Conservation (phyloP, 2,329 filamentous ascomycete genomes). For the Penicillium glabrum region DNA sequence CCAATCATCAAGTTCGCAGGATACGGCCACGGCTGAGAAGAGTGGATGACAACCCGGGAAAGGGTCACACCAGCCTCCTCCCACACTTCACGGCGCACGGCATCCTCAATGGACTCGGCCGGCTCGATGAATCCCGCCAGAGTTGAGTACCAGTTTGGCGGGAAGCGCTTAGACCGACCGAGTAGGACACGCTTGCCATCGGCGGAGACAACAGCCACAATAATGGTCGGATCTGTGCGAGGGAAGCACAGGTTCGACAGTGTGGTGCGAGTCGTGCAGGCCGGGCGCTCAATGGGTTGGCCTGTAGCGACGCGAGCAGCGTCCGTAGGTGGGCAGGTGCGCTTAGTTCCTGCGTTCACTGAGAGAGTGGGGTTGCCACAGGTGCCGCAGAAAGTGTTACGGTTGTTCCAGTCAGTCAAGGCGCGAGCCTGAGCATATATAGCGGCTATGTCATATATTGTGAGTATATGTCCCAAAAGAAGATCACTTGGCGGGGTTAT, state of each 20-base stretch:
- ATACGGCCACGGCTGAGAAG: slow-evolving; percentile 84
- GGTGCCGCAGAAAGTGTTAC: slow-evolving; percentile 87
- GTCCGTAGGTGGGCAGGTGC: slow-evolving; percentile 46
- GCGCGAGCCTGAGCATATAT: slow-evolving; percentile 88
- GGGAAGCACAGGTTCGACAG: slow-evolving; percentile 92
- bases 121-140: slow-evolving; percentile 86
- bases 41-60: slow-evolving; percentile 77
- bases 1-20: slow-evolving; percentile 83
- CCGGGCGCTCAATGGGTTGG: slow-evolving; percentile 51
- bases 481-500: background rate
- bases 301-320: slow-evolving; percentile 31
- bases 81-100: slow-evolving; percentile 80
- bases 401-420: slow-evolving; percentile 88
- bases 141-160: slow-evolving; percentile 81
- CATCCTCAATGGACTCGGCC: slow-evolving; percentile 81
- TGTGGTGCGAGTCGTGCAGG: slow-evolving; percentile 79
- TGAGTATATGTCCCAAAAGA: background rate
- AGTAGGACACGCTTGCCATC: slow-evolving; percentile 78
- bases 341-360: slow-evolving; percentile 46
- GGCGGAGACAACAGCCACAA: slow-evolving; percentile 84
- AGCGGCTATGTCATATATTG: slow-evolving; percentile 59
- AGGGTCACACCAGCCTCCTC: slow-evolving; percentile 78
- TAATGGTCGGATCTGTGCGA: slow-evolving; percentile 90
- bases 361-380: slow-evolving; percentile 78
- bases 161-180: slow-evolving; percentile 81